phyloP scores from a whole-genome alignment of 305 asterid species.

The Fraxinus albicans region DNA sequence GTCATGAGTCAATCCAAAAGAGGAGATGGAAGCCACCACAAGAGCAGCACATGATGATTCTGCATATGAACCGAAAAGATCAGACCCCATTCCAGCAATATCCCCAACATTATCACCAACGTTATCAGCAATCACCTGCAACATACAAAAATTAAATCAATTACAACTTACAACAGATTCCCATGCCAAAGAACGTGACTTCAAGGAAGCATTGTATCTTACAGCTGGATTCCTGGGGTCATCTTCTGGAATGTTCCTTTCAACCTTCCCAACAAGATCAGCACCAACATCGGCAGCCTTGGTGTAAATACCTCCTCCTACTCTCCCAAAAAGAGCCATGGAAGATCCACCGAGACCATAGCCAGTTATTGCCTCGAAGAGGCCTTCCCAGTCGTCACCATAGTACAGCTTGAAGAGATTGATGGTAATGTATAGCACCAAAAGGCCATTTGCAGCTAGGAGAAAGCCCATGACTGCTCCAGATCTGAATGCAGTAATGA shows the following conservation, averaged over 20 bases:
- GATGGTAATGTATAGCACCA: slow-evolving; percentile 65
- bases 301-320: slow-evolving; percentile 85
- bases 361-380: slow-evolving; percentile 80
- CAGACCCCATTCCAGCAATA: slow-evolving; percentile 99
- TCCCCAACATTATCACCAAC: slow-evolving; percentile 57
- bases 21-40: slow-evolving; percentile 83
- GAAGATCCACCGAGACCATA: slow-evolving; percentile 91
- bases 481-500: slow-evolving; percentile 70
- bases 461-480: slow-evolving; percentile 94
- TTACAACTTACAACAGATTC: not conserved
- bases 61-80: slow-evolving; percentile 91
- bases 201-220: slow-evolving; percentile 21
- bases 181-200: not conserved
- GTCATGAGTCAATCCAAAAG: slow-evolving; percentile 76
- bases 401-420: slow-evolving; percentile 76
- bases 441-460: slow-evolving; percentile 75
- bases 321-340: slow-evolving; percentile 73
- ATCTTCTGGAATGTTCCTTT: slow-evolving; percentile 84
- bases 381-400: slow-evolving; percentile 91
- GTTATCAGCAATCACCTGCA: slow-evolving; percentile 91
- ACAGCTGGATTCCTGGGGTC: slow-evolving; percentile 93
- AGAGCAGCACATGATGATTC: slow-evolving; percentile 92
- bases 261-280: slow-evolving; percentile 84
- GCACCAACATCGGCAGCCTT: slow-evolving; percentile 95
- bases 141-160: not conserved